Evolutionary conservation across 2,329 filamentous ascomycete species (phyloP).

Genomic region (Colletotrichum zoysiae): DNA sequence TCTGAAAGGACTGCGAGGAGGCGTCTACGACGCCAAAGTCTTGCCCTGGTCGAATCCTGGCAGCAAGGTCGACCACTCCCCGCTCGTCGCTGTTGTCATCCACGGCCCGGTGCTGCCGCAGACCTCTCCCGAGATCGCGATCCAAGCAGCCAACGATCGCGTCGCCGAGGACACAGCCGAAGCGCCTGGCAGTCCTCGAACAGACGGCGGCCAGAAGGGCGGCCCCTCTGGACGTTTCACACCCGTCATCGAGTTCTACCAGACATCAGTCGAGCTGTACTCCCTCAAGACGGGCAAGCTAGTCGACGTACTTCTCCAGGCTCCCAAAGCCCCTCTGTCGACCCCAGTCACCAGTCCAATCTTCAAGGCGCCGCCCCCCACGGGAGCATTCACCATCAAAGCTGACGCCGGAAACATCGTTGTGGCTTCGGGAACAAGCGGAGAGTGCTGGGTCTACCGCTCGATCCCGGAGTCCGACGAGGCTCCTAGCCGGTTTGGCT

Average conservation of each 20-base stretch:
- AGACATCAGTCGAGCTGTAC: conserved; percentile 90
- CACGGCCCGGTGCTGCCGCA: conserved; percentile 78
- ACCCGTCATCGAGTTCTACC: conserved; percentile 72
- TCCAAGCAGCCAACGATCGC: conserved; percentile 54
- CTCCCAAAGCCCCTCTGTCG: conserved; percentile 71
- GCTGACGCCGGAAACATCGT: conserved; percentile 79
- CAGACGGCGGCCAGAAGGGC: conserved; percentile 55
- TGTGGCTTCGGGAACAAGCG: conserved; percentile 84
- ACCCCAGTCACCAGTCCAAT: conserved; percentile 71
- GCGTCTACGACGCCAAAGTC: conserved; percentile 85
- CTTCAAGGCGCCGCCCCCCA: conserved; percentile 76
- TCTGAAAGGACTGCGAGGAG: conserved; percentile 82
- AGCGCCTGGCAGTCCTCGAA: conserved; percentile 57
- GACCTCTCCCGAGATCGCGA: conserved; percentile 50
- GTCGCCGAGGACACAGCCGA: conserved; percentile 57
- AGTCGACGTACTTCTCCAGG: conserved; percentile 79
- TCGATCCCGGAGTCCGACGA: conserved; percentile 61
- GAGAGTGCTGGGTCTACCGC: conserved; percentile 85
- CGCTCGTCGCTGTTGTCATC: conserved; percentile 82
- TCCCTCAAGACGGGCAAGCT: conserved; percentile 81
- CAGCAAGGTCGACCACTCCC: conserved; percentile 70
- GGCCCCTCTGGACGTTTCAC: conserved; percentile 51
- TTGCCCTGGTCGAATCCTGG: conserved; percentile 74
- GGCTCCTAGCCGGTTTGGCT: conserved; percentile 64
- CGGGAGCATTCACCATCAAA: conserved; percentile 79